Conservation (phyloP, 257 asterid species). For the Solanum medicagineum region DNA sequence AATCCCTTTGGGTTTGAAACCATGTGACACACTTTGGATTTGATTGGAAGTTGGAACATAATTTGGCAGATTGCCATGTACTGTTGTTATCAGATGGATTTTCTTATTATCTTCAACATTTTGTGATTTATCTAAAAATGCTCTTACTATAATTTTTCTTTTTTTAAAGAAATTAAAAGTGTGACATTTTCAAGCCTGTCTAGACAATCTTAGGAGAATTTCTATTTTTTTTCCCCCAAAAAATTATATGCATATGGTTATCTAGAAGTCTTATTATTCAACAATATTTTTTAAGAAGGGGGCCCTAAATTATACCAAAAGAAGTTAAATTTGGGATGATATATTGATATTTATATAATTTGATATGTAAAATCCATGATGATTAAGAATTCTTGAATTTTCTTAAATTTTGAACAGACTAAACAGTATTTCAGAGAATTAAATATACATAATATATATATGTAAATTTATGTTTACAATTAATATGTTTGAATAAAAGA, state of each 20-base stretch:
- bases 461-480: neutral
- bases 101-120: neutral
- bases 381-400: neutral
- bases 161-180: neutral
- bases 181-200: neutral
- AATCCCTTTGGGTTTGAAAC: constrained; percentile 3
- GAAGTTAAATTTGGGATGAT: neutral
- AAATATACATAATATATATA: neutral
- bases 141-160: neutral
- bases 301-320: neutral
- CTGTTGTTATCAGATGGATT: constrained; percentile 15
- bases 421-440: neutral
- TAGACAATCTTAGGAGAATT: neutral
- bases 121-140: neutral
- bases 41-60: constrained; percentile 3
- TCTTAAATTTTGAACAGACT: neutral
- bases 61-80: constrained; percentile 8
- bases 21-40: constrained; percentile 30
- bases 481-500: neutral
- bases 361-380: neutral
- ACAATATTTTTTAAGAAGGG: neutral
- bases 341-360: neutral
- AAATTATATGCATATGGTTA: neutral
- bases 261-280: neutral
- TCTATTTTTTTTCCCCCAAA: neutral